These are phyloP conservation scores for Solanum chmielewskii DNA, from an alignment of 257 asterid genomes.

Conservation along the genomic window DNA sequence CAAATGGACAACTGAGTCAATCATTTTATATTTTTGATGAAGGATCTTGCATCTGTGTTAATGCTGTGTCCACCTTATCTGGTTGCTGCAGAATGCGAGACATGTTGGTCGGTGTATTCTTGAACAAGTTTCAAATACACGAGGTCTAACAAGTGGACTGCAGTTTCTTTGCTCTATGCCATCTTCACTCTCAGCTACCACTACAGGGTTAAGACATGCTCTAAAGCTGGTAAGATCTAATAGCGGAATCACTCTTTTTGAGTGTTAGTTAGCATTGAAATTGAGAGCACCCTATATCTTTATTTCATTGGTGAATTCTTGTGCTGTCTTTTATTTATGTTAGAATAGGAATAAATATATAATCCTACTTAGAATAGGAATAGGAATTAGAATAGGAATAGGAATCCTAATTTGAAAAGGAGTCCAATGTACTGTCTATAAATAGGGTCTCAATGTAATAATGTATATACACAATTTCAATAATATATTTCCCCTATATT, in stretches of 20 bases:
- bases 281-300: not conserved
- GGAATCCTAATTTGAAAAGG: no score
- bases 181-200: conserved; percentile 54
- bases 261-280: not conserved
- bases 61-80: conserved; percentile 11
- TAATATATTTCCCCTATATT: no score
- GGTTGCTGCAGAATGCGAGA: conserved; percentile 62
- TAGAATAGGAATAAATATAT: not conserved
- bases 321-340: not conserved
- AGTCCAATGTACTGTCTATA: no score
- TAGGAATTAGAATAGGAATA: no score
- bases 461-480: no score
- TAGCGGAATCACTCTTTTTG: not conserved
- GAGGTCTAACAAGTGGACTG: conserved; percentile 70
- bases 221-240: conserved; percentile 60
- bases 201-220: conserved; percentile 75
- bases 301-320: not conserved
- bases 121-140: conserved; percentile 68
- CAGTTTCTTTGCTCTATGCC: conserved; percentile 77
- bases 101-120: conserved; percentile 72
- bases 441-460: no score
- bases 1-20: not conserved
- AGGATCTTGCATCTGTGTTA: not conserved
- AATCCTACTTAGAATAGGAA: not conserved
- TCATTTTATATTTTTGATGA: not conserved